Conservation (phyloP, 1,284 basidiomycete species). For the Ceratorhiza oryzae-sativae region DNA sequence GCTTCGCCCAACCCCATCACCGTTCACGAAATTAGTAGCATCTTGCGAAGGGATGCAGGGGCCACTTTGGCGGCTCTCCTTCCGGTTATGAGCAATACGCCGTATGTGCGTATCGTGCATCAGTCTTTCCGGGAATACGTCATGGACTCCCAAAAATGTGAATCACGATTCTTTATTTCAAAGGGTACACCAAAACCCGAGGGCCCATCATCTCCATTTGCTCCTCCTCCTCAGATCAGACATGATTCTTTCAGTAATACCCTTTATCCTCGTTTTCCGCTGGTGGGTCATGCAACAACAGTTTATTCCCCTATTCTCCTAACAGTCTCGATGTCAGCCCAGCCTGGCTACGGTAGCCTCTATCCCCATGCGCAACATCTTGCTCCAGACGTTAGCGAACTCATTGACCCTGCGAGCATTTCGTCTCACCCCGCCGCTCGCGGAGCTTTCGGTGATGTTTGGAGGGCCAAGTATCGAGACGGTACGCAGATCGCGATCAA, state of each 20-base stretch:
- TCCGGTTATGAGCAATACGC: background rate
- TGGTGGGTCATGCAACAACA: background rate
- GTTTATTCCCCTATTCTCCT: background rate
- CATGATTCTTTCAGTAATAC: too few species aligned
- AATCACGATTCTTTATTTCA: conserved; percentile 2
- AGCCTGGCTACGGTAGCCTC: conserved; percentile 6
- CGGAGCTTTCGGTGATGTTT: conserved; percentile 26
- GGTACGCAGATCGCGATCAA: conserved; percentile 14
- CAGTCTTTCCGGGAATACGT: conserved; percentile 27
- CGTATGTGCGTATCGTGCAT: conserved; percentile 16
- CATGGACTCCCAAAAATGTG: conserved; percentile 7
- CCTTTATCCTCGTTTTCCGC: conserved; percentile 7
- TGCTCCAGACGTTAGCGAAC: background rate
- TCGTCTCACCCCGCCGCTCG: conserved; percentile 8
- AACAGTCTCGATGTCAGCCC: background rate
- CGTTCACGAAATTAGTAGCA: background rate
- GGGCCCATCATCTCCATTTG: too few species aligned
- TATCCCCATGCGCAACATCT: conserved; percentile 21
- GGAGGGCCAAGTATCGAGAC: conserved; percentile 1
- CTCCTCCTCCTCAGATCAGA: too few species aligned
- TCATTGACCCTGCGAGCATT: background rate
- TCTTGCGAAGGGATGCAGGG: background rate
- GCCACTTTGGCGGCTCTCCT: background rate
- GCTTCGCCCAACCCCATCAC: conserved; percentile 8
- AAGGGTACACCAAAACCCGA: background rate